A percentile compares a stretch with the other conserved stretches of the same genome.
phyloP scores from a whole-genome alignment of 495 filamentous ascomycete species.

The Penicillium odoratum region DNA sequence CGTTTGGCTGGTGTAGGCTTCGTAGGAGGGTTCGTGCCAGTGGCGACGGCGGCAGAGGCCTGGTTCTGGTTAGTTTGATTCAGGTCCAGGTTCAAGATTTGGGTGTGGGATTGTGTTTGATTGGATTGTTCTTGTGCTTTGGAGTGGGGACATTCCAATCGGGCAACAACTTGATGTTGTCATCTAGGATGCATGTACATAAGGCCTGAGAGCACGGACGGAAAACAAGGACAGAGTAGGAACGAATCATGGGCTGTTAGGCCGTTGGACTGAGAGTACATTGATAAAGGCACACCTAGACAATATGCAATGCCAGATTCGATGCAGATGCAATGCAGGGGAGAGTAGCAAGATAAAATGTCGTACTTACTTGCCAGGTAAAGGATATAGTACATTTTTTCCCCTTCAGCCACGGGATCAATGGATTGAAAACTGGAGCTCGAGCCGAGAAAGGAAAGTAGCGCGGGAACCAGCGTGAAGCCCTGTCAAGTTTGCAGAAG shows the following conservation, averaged over 20 bases:
- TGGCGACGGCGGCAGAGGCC: slow-evolving; percentile 94
- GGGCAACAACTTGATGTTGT: background rate
- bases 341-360: background rate
- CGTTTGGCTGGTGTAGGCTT: slow-evolving; percentile 61
- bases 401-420: background rate
- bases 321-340: slow-evolving; percentile 1
- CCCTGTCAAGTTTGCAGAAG: slow-evolving; percentile 30
- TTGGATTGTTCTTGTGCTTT: background rate
- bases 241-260: background rate
- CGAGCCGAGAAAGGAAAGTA: slow-evolving; percentile 20
- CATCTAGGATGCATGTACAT: too few relatives aligned
- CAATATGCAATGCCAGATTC: background rate
- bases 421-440: background rate
- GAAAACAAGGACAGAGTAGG: background rate
- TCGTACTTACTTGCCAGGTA: slow-evolving; percentile 64
- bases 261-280: background rate
- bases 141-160: background rate
- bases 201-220: background rate
- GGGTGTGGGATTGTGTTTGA: background rate
- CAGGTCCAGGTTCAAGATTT: background rate
- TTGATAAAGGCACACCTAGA: background rate
- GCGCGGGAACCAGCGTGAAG: slow-evolving; percentile 12
- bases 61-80: slow-evolving; percentile 36
- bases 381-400: slow-evolving; percentile 64
- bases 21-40: slow-evolving; percentile 92